Base-by-base conservation (phyloP, 2,329 filamentous ascomycete genomes). In the Pseudohalonectria lignicola region DNA sequence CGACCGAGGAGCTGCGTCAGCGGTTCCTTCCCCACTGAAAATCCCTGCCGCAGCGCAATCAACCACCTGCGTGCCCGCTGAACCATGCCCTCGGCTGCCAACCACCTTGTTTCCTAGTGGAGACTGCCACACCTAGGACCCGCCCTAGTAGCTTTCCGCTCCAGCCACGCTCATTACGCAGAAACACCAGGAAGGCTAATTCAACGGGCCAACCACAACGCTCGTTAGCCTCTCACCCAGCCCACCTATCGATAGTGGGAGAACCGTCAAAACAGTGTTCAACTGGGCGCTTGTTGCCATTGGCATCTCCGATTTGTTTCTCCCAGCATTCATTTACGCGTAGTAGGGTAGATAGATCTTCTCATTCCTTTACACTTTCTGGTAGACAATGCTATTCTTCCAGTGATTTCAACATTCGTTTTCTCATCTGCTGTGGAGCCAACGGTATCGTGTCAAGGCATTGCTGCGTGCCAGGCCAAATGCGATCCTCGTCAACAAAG, bases 281-380 rank as follows among this genome's bases (percentile, higher is more conserved):
- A 16, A 10, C 15, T 8, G 36, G 32, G 1, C 44, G 46, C 15
- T 35, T 28, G n/a, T 36, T 4, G 13, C 34, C 17, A 3, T 17
- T 25, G 25, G 20, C 9, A 11, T 20, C 4, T 37, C 30, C 30
- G 29, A n/a, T 2, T 31, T 31, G 8, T 31, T 11, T 29, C 10
- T 12, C 15, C 12, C 26, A 29, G 26, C 5, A 29, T 29, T 12
- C 12, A 4, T 29, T 29, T 5, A 15, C 5, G 12, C 10, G 13
- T 11, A 11, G 5, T 9, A 17, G 10, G 30, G 9, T 31, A 18
- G n/a, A 9, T 31, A 4, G 13, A 17, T 31, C 16, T 31, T n/a
- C n/a, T n/a, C n/a, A n/a, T n/a, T n/a, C n/a, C n/a, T n/a, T n/a
- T n/a, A n/a, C n/a, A n/a, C n/a, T n/a, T n/a, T n/a, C n/a, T n/a